These are phyloP conservation scores for Quillaja saponaria DNA, from an alignment of 306 rosid species.

Conservation along the genomic window DNA sequence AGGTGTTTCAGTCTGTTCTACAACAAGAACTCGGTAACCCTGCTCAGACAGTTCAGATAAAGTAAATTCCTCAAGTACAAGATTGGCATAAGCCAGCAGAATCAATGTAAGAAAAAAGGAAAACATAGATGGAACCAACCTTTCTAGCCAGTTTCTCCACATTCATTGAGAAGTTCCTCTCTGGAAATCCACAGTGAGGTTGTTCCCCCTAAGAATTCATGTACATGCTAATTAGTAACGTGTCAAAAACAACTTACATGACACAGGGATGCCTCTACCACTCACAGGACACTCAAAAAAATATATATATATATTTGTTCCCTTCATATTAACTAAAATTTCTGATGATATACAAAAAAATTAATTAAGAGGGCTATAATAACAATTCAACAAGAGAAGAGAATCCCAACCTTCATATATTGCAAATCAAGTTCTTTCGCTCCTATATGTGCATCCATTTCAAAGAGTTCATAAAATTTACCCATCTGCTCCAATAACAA, in stretches of 20 bases:
- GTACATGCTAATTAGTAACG: constrained; percentile 19
- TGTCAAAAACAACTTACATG: background rate
- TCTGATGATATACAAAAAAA: too few relatives aligned
- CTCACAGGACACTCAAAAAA: too few relatives aligned
- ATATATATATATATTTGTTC: too few relatives aligned
- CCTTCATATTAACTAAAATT: too few relatives aligned
- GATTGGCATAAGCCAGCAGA: constrained; percentile 12
- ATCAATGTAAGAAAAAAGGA: constrained; percentile 1
- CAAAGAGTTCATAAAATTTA: constrained; percentile 91
- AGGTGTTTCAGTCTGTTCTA: constrained; percentile 98
- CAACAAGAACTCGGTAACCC: constrained; percentile 94
- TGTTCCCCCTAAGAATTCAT: constrained; percentile 75
- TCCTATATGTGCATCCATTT: constrained; percentile 95
- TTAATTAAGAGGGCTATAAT: too few relatives aligned
- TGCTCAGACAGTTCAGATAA: constrained; percentile 38
- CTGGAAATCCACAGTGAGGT: constrained; percentile 99
- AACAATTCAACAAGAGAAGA: too few relatives aligned
- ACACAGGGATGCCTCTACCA: too few relatives aligned
- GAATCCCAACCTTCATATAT: constrained; percentile 81
- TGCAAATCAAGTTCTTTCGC: constrained; percentile 86
- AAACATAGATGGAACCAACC: constrained; percentile 54
- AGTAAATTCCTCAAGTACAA: constrained; percentile 37
- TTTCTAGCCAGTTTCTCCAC: constrained; percentile 87
- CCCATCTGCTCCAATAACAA: constrained; percentile 74
- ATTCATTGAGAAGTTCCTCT: constrained; percentile 78